phyloP scores from a whole-genome alignment of 495 filamentous ascomycete genomes.

The Aspergillus sclerotioniger region DNA sequence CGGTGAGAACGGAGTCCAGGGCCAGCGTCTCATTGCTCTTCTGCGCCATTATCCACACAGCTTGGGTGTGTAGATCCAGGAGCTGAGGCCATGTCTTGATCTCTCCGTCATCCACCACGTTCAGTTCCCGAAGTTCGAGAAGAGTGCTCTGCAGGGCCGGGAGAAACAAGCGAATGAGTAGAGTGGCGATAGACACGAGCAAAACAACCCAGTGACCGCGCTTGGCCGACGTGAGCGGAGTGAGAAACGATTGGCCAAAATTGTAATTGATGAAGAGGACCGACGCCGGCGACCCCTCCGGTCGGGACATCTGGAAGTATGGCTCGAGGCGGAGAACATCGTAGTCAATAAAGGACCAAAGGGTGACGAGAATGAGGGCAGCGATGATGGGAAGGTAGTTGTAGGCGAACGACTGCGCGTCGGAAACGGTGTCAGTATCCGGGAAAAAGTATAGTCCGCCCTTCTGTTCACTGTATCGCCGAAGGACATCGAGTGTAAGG shows the following conservation, averaged over 20 bases:
- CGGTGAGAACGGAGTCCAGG: slow-evolving; percentile 24
- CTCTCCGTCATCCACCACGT: slow-evolving; percentile 18
- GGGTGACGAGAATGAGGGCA: slow-evolving; percentile 32
- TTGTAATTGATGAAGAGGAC: slow-evolving; percentile 46
- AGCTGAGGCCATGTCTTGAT: slow-evolving; percentile 37
- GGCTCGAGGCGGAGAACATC: slow-evolving; percentile 44
- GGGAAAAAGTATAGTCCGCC: slow-evolving; percentile 35
- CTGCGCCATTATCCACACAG: slow-evolving; percentile 36
- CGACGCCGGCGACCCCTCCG: slow-evolving; percentile 35
- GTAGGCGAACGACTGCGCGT: slow-evolving; percentile 35
- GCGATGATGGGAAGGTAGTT: slow-evolving; percentile 42
- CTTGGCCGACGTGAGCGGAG: slow-evolving; percentile 35
- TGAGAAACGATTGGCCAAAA: slow-evolving; percentile 42
- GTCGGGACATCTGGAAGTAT: slow-evolving; percentile 39
- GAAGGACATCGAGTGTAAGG: slow-evolving; percentile 30
- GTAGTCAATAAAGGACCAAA: slow-evolving; percentile 43
- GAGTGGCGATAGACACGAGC: slow-evolving; percentile 33
- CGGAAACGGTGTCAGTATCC: slow-evolving; percentile 35
- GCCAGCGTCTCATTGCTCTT: slow-evolving; percentile 26
- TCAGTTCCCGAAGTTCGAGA: slow-evolving; percentile 36
- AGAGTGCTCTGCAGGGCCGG: slow-evolving; percentile 39
- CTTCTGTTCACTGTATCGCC: slow-evolving; percentile 33
- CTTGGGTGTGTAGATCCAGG: slow-evolving; percentile 32
- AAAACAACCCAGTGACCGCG: slow-evolving; percentile 40
- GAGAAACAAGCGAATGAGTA: slow-evolving; percentile 38